Evolutionary conservation across 768 basidiomycete genomes (phyloP).

Genomic region (Trametes cingulata): DNA sequence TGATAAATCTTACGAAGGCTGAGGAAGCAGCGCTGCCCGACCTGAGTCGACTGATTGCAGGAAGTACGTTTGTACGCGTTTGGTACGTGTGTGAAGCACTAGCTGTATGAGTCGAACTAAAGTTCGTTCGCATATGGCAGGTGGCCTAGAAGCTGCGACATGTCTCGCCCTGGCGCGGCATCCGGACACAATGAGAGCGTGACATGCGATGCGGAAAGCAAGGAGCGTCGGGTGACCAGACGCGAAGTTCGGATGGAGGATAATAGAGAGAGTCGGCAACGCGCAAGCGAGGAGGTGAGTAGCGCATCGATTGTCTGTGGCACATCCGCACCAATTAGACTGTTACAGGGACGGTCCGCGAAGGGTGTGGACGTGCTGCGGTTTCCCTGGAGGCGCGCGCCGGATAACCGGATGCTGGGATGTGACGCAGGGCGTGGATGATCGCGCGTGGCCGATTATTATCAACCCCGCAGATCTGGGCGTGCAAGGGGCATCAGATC

Average conservation of each 20-base stretch:
- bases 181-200: constrained; percentile 2
- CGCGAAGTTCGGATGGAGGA: background rate
- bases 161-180: constrained; percentile 2
- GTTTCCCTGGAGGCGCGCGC: background rate
- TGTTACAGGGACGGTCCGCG: constrained; percentile 10
- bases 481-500: constrained; percentile 5
- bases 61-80: background rate
- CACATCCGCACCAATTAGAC: background rate
- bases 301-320: constrained; percentile 1
- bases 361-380: background rate
- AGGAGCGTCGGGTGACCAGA: background rate
- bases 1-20: background rate
- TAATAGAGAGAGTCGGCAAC: background rate
- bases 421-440: constrained; percentile 1
- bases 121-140: background rate
- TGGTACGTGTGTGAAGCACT: constrained; percentile 9
- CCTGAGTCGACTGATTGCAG: constrained; percentile 7
- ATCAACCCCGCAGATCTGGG: constrained; percentile 12
- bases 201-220: background rate
- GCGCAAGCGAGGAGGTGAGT: constrained; percentile 2
- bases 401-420: background rate
- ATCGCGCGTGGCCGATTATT: constrained; percentile 7
- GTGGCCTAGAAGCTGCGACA: background rate
- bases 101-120: constrained; percentile 1
- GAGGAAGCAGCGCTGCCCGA: constrained; percentile 1